phyloP scores from a whole-genome alignment of 192 early-diverging fungal species.

The Backusella liffmaniae region DNA sequence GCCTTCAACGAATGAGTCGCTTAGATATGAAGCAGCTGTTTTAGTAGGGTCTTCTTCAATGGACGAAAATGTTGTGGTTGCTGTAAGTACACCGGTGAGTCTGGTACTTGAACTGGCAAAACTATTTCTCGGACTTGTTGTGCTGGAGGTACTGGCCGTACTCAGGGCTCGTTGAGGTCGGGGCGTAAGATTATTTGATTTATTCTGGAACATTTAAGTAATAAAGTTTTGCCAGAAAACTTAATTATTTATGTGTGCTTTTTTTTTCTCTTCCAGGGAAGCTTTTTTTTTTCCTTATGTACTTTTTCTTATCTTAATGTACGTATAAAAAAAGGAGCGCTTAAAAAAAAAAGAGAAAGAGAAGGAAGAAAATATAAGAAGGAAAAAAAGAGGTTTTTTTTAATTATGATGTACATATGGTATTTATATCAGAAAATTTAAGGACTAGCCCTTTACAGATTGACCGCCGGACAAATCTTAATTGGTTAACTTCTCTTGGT shows the following conservation, averaged over 20 bases:
- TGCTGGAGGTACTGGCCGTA: not conserved
- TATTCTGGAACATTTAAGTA: not conserved
- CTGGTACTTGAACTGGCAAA: not conserved
- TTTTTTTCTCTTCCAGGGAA: not conserved
- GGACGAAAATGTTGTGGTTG: slow-evolving; percentile 4
- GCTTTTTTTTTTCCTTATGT: not conserved
- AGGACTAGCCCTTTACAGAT: not conserved
- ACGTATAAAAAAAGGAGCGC: not conserved
- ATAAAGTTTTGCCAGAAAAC: slow-evolving; percentile 9
- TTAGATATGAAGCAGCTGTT: not conserved
- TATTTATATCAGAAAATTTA: not conserved
- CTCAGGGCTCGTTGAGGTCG: not conserved
- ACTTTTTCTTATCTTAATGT: not conserved
- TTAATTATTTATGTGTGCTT: not conserved
- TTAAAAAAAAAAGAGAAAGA: not conserved
- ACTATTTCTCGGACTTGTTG: not conserved
- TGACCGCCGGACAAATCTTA: not conserved
- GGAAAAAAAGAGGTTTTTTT: not conserved
- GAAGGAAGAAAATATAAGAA: not conserved
- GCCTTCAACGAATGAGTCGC: not conserved
- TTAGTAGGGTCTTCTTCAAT: not conserved
- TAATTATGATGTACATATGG: not conserved
- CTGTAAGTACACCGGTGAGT: not conserved
- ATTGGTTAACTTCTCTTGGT: too few species aligned
- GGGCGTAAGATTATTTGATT: not conserved